Evolutionary conservation across 805 yeast species (phyloP), one percentile per base, ranked within the genome.

Genomic region (Komagataella pastoris): DNA sequence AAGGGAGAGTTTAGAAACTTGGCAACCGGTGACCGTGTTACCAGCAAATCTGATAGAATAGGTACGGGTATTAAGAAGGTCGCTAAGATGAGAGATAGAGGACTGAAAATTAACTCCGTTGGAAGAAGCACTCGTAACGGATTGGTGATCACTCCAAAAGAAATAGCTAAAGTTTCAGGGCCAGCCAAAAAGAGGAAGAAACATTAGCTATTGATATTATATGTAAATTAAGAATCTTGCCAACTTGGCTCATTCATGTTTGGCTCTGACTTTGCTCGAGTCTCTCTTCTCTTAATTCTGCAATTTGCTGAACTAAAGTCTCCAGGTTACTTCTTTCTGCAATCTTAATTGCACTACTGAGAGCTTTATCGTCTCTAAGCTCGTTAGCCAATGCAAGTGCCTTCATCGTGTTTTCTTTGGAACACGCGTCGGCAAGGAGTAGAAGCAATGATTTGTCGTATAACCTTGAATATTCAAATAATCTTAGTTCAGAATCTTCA

Each of bases 71-170:
- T 61, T 62, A 70, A 60, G 50, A 66, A 63, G 36, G 65, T 72
- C 50, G 60, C 49, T 17, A 68, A 70, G 24, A 60, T 65, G 50
- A 75, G 96, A 62, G 85, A 86, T 57, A 76, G 87, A 55, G 98
- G 97, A 3, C 73, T 91, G 56, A 79, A 82, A 65, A 83, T 91
- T 54, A 73, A 83, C 56, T 74, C 81, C 36, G 79, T 89, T 43
- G 97, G 97, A 17, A 77, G 72, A 62, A 76, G 80, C 24, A 88
- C 96, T 0, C 71, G 84, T 55, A 83, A 87, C 57, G 97, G 97
- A 2, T 69, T 90, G 55, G 74, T 81, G 17, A 76, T 89, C 19
- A 77, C 88, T 12, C 77, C 79, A 55, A 67, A 65, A 17, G 96
- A 88, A 49, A 80, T 88, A 49, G 83, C 75, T 23, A 72, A 68